These are phyloP conservation scores for Lentinus polychrous DNA, from an alignment of 1,284 basidiomycete species.

Conservation along the genomic window DNA sequence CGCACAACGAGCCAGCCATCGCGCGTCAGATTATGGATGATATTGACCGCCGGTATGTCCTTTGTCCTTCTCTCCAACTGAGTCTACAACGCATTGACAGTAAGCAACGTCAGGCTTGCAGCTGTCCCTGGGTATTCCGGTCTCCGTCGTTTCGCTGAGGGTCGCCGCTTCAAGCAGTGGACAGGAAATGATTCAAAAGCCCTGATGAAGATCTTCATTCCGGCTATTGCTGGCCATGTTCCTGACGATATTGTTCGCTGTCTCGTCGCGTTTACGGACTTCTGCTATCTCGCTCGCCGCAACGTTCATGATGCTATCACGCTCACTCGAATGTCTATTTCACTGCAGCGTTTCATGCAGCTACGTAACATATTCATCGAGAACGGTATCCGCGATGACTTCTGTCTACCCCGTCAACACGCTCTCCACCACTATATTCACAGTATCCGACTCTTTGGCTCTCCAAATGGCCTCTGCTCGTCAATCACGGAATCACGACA, in stretches of 20 bases:
- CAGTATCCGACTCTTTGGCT: slow-evolving; percentile 14
- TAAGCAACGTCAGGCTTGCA: not conserved
- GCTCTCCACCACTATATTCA: not conserved
- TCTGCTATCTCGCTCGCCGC: slow-evolving; percentile 4
- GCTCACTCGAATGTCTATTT: not conserved
- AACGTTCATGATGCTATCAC: not conserved
- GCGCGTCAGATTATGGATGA: slow-evolving; percentile 12
- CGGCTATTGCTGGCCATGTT: slow-evolving; percentile 12
- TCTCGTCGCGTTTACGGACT: slow-evolving; percentile 16
- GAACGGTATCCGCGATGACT: slow-evolving; percentile 10
- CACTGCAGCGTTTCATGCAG: not conserved
- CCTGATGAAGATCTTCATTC: slow-evolving; percentile 17
- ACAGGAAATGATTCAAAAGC: slow-evolving; percentile 19
- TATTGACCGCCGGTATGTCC: slow-evolving; percentile 17
- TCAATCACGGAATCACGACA: slow-evolving; percentile 22
- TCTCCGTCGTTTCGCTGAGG: slow-evolving; percentile 13
- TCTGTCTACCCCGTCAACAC: slow-evolving; percentile 18
- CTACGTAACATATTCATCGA: slow-evolving; percentile 11
- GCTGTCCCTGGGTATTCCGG: slow-evolving; percentile 12
- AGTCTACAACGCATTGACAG: not conserved
- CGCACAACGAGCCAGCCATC: slow-evolving; percentile 5
- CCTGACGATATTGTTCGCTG: slow-evolving; percentile 10
- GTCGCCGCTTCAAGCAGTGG: slow-evolving; percentile 17
- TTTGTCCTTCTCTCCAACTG: slow-evolving; percentile 3
- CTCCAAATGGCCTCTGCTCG: slow-evolving; percentile 19